Evolutionary conservation across 768 basidiomycete species (phyloP).

Genomic region (Austroboletus festivus): DNA sequence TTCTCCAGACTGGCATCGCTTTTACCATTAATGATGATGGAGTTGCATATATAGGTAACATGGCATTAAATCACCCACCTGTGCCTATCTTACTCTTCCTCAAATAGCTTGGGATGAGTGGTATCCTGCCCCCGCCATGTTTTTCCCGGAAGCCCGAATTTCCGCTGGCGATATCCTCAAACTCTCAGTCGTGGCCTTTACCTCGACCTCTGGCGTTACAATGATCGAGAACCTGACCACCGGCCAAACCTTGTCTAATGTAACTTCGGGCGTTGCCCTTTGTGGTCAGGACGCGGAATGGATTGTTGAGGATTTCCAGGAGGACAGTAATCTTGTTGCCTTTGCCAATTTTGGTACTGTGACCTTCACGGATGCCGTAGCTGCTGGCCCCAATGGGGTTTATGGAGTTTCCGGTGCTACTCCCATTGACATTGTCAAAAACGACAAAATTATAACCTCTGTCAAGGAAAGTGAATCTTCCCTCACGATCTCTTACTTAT

Average conservation of each 20-base stretch:
- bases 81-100: not conserved
- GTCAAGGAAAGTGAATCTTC: not conserved
- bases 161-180: slow-evolving; percentile 11
- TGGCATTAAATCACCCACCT: too few species aligned
- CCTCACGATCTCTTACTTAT: not conserved
- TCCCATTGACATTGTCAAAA: too few species aligned
- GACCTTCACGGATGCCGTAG: not conserved
- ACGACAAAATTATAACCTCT: not conserved
- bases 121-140: not conserved
- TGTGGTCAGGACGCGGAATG: slow-evolving; percentile 10
- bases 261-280: not conserved
- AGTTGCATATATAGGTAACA: slow-evolving; percentile 2
- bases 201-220: not conserved
- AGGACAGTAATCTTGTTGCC: not conserved
- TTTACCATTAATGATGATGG: not conserved
- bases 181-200: not conserved
- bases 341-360: slow-evolving; percentile 10
- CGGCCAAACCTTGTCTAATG: not conserved
- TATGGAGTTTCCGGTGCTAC: too few species aligned
- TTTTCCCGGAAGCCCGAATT: not conserved
- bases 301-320: slow-evolving; percentile 4
- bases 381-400: too few species aligned
- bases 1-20: slow-evolving; percentile 7
- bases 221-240: slow-evolving; percentile 5
- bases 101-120: slow-evolving; percentile 12